Evolutionary conservation across 2,329 filamentous ascomycete species (phyloP).

Genomic region (Aspergillus pseudoterreus): DNA sequence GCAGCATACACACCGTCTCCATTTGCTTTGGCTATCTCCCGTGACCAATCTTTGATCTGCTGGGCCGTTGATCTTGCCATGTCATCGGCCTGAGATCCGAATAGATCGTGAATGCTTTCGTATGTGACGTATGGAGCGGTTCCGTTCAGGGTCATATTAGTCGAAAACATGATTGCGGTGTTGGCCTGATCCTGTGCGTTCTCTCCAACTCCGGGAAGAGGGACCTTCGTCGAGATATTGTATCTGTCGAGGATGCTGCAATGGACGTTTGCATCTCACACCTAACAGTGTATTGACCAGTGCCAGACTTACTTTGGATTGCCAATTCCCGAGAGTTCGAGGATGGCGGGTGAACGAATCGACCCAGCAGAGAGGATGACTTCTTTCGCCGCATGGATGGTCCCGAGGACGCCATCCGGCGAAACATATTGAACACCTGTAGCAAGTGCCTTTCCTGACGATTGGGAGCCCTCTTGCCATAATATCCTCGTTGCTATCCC

Average conservation of each 20-base stretch:
- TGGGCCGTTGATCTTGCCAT: constrained; percentile 13
- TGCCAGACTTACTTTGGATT: constrained; percentile 20
- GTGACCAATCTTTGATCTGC: constrained; percentile 21
- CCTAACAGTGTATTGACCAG: not conserved
- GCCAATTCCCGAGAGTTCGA: constrained; percentile 61
- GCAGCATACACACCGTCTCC: constrained; percentile 14
- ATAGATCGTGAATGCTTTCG: constrained; percentile 19
- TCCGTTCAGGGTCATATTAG: constrained; percentile 11
- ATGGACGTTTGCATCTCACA: not conserved
- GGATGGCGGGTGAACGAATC: constrained; percentile 53
- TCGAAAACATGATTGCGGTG: constrained; percentile 12
- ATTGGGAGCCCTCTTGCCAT: constrained; percentile 1
- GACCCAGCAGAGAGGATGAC: constrained; percentile 60
- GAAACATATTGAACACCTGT: constrained; percentile 21
- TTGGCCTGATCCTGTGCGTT: constrained; percentile 48
- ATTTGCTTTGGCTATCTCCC: constrained; percentile 11
- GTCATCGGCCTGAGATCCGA: constrained; percentile 15
- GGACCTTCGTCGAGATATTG: constrained; percentile 22
- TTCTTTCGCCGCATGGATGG: constrained; percentile 43
- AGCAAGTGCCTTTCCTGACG: constrained; percentile 1
- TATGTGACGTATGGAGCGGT: constrained; percentile 17
- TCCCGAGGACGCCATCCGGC: not conserved
- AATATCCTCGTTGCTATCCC: constrained; percentile 7
- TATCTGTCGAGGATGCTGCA: constrained; percentile 23
- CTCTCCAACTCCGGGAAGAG: constrained; percentile 43